Base-by-base conservation (phyloP, 805 yeast species). In the Saturnispora kantuleensis region DNA sequence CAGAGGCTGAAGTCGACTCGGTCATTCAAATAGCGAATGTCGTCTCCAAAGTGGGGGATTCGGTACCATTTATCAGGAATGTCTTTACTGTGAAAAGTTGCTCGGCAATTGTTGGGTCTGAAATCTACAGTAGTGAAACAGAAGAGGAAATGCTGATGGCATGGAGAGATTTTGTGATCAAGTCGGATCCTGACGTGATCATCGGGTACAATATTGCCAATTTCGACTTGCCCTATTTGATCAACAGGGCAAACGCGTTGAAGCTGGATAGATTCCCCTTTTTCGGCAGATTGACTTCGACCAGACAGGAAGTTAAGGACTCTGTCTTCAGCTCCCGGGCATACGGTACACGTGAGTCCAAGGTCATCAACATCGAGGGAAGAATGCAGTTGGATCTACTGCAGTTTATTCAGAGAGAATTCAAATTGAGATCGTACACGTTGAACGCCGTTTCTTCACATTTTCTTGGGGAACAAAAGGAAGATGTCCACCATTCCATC, bases 1-100 rank as follows among this genome's bases (percentile, higher is more conserved):
- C 99, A 1, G 98, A 93, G 58, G 82, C 99, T 1, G 84, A 84
- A 49, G 74, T 77, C 39, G 99, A 93, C 66, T 84, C 96, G 0
- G 96, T 93, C 9, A 93, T 93, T 58, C 98, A 94, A 64, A 94
- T 93, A 50, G 98, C 98, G 5, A 90, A 87, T 57, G 96, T 93
- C 28, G 95, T 90, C 2, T 81, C 86, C 55, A 69, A 77, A 42
- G 80, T 81, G 42, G 97, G 98, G 39, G 88, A 82, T 32, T 51
- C 72, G n/a, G 76, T 79, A 41, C 98, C 98, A 1, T 93, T 94
- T 60, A 81, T 93, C 4, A 74, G 97, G 56, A 90, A 88, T 56
- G 97, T 94, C 0, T 94, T 93, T 62, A 90, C 97, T 0, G 87
- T 94, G 12, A 77, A 86, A 49, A 76, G 95, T 1, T 94, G 98